A percentile compares a stretch with the other conserved stretches of the same genome.
phyloP scores from a whole-genome alignment of 371 early-diverging fungal species.

The Funneliformis caledonium region DNA sequence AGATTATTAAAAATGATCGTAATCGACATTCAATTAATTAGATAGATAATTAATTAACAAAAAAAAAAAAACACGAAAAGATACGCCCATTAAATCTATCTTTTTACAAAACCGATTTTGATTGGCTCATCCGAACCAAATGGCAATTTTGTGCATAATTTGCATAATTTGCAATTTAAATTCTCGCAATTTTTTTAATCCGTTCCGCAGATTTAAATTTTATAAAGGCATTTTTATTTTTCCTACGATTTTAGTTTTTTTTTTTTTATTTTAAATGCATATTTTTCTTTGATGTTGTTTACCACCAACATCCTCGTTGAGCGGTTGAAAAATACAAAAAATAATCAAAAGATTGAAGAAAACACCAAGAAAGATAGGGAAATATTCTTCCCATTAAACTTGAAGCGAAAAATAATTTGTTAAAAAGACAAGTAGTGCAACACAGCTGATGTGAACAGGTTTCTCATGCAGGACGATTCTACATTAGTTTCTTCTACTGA shows the following conservation, averaged over 20 bases:
- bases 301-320: constrained; percentile 16
- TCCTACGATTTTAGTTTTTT: background rate
- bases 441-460: constrained; percentile 5
- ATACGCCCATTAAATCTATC: too few relatives aligned
- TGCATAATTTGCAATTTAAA: background rate
- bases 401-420: background rate
- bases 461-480: background rate
- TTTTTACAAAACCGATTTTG: too few relatives aligned
- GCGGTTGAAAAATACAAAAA: background rate
- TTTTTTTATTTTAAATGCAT: background rate
- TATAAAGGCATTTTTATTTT: background rate
- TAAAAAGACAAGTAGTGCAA: background rate
- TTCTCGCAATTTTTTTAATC: background rate
- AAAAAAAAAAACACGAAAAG: too few relatives aligned
- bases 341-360: background rate
- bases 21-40: too few relatives aligned
- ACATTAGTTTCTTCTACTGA: background rate
- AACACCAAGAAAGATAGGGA: background rate
- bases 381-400: too few relatives aligned
- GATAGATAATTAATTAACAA: too few relatives aligned
- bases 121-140: too few relatives aligned
- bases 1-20: too few relatives aligned
- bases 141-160: too few relatives aligned
- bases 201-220: background rate
- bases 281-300: constrained; percentile 16